Percentiles rank a stretch among this genome's conserved stretches.
Evolutionary conservation across 371 early-diverging fungal species (phyloP).

Genomic region (Mortierella sp.): DNA sequence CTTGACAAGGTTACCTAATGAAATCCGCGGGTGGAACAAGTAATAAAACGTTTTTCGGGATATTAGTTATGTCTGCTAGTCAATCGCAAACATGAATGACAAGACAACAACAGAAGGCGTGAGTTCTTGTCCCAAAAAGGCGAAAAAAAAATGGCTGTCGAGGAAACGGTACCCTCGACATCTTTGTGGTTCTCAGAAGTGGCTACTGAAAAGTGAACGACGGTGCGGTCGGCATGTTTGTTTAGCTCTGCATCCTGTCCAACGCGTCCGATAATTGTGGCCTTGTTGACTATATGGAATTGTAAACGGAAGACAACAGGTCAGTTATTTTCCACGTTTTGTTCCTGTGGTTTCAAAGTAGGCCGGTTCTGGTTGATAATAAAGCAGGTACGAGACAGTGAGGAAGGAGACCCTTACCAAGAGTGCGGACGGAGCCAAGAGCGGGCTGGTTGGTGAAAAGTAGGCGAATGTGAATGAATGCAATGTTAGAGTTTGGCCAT

Average conservation of each 20-base stretch:
- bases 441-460: conserved; percentile 29
- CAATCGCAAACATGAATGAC: not conserved
- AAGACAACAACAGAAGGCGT: not conserved
- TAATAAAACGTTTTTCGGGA: not conserved
- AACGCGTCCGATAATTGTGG: conserved; percentile 69
- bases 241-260: conserved; percentile 65
- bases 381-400: not conserved
- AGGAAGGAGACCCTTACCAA: conserved; percentile 20
- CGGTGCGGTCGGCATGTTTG: conserved; percentile 60
- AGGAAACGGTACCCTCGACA: conserved; percentile 61
- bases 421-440: conserved; percentile 45
- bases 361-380: not conserved
- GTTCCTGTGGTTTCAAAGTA: not conserved
- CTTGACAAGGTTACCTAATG: conserved; percentile 67
- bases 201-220: conserved; percentile 70
- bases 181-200: conserved; percentile 70
- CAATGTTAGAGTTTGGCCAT: not conserved
- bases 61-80: not conserved
- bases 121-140: not conserved
- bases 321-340: not conserved
- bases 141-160: not conserved
- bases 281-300: conserved; percentile 64
- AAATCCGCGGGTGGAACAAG: not conserved
- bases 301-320: not conserved
- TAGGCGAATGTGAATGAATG: not conserved